phyloP scores from a whole-genome alignment of 306 rosid genomes.

The Fragaria iinumae region DNA sequence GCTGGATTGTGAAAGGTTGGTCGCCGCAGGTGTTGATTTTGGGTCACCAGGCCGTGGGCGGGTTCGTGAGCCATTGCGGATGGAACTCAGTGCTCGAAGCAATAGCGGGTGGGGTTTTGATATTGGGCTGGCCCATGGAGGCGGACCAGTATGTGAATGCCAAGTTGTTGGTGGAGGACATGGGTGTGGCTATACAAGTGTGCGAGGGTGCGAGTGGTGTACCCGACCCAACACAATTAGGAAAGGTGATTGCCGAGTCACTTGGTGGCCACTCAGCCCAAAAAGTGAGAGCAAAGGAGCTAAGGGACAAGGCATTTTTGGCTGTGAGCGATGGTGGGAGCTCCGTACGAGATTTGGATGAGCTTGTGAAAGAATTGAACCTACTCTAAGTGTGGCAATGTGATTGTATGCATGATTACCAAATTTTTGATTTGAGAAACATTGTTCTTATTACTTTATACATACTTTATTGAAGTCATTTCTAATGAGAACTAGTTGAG shows the following conservation, averaged over 20 bases:
- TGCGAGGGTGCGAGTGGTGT: constrained; percentile 51
- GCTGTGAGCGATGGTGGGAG: constrained; percentile 40
- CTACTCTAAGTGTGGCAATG: constrained; percentile 4
- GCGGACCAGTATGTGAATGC: constrained; percentile 69
- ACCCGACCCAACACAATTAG: constrained; percentile 49
- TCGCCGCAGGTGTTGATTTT: constrained; percentile 49
- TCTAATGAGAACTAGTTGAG: no score
- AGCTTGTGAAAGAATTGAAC: constrained; percentile 33
- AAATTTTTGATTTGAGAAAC: no score
- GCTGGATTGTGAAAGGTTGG: constrained; percentile 45
- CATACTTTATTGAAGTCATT: no score
- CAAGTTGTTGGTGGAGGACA: constrained; percentile 46
- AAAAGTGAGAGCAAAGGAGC: constrained; percentile 29
- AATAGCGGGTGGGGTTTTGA: constrained; percentile 40
- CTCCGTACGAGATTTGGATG: constrained; percentile 37
- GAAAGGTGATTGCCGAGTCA: constrained; percentile 17
- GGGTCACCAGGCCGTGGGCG: constrained; percentile 48
- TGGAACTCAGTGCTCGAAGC: constrained; percentile 69
- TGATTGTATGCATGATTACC: no score
- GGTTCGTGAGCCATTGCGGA: constrained; percentile 68
- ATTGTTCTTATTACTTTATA: no score
- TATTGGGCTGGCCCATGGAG: constrained; percentile 85
- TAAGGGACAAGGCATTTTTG: constrained; percentile 35
- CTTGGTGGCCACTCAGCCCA: constrained; percentile 24
- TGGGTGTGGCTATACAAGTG: constrained; percentile 41